Conservation (phyloP, 2,329 filamentous ascomycete species). For the Magnaporthiopsis rhizophila region DNA sequence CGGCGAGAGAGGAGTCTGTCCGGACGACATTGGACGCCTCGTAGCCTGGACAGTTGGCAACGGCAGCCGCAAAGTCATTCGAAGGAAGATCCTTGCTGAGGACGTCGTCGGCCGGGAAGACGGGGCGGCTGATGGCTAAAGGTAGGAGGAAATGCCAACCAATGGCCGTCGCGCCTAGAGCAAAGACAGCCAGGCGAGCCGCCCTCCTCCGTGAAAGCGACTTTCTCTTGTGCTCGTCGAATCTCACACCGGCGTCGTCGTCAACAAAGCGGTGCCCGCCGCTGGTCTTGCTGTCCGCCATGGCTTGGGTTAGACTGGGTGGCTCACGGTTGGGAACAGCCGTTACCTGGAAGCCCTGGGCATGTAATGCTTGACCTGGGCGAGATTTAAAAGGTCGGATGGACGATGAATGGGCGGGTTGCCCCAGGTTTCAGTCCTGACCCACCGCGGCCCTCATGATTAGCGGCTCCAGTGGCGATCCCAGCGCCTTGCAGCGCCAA, state of each 20-base stretch:
- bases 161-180: not conserved
- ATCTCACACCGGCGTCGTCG: too few species aligned
- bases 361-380: not conserved
- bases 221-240: not conserved
- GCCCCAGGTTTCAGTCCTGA: not conserved
- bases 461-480: too few species aligned
- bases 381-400: not conserved
- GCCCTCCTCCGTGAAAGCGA: not conserved
- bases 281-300: not conserved
- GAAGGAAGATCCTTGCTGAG: not conserved
- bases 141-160: not conserved
- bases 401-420: not conserved
- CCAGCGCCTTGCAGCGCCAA: not conserved
- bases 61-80: not conserved
- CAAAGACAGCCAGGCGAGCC: not conserved
- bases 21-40: constrained; percentile 50
- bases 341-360: not conserved
- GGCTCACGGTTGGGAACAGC: not conserved
- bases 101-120: not conserved
- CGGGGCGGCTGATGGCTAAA: not conserved
- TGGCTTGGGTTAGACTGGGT: not conserved
- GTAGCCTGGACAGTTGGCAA: constrained; percentile 55
- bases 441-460: too few species aligned
- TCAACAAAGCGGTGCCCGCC: not conserved
- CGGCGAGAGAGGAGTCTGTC: constrained; percentile 51